Evolutionary conservation across 805 yeast species (phyloP), one percentile per base, ranked within the genome.

Genomic region (Isabelozyma rhagii): DNA sequence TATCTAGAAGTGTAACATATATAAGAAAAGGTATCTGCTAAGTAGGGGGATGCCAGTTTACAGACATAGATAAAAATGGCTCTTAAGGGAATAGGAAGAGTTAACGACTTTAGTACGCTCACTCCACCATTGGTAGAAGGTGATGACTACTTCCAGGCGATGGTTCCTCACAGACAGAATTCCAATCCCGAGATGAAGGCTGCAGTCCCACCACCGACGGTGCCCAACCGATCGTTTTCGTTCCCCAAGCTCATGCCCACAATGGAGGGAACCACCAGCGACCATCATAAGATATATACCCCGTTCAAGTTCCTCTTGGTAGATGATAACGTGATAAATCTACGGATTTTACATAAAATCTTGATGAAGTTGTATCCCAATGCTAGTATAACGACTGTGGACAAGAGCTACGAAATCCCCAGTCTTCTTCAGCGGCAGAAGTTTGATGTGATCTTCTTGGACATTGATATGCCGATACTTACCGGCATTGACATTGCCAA

Each of bases 401-500:
- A 41, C n/a, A 13, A 41, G 14, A 17, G 14, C 25, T 17, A 15
- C 14, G 11, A 41, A 18, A 11, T 43, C 11, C n/a, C 15, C 13
- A n/a, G 27, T 28, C 18, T 14, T n/a, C 10, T 39, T 9, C 43
- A 51, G 11, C 43, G 49, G 1, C 50, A 54, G 28, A 39, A 42
- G 14, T 69, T 58, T 46, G 72, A 72, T 49, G 55, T 68, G 31
- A 60, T 72, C 7, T 75, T 74, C 47, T 59, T 74, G 40, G 79
- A 75, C 53, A 75, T 75, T 31, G 79, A 75, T 51, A 75, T 75
- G 79, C 79, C 79, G 5, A 57, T 54, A 10, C 60, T 74, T 15
- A 58, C 69, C 15, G 79, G 79, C 10, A 58, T 70, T 6, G 74
- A 73, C 17, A 60, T 75, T 18, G 68, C 75, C n/a, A 51, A 48